Evolutionary conservation across 2,329 filamentous ascomycete species (phyloP).

Genomic region (Sporothrix pseudoabietina): DNA sequence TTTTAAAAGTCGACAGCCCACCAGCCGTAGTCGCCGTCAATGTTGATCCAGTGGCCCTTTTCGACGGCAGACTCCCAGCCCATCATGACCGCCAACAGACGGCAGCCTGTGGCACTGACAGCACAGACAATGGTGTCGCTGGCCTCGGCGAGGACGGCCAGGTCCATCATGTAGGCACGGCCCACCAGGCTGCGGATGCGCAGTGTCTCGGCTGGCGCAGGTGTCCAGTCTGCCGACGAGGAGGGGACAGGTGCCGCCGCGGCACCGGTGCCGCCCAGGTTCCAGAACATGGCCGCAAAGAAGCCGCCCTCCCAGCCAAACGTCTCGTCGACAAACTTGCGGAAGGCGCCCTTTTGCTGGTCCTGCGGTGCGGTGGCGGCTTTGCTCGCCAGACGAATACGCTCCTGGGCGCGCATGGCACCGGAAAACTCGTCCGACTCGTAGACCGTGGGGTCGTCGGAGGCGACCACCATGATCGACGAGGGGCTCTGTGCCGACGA

Average conservation of each 20-base stretch:
- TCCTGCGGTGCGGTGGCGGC: slow-evolving; percentile 40
- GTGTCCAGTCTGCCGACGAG: not conserved
- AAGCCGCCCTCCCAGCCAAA: slow-evolving; percentile 90
- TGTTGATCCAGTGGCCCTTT: slow-evolving; percentile 69
- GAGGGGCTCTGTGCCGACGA: not conserved
- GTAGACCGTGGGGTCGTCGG: slow-evolving; percentile 79
- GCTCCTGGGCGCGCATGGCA: slow-evolving; percentile 67
- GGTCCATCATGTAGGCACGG: slow-evolving; percentile 78
- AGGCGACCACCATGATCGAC: slow-evolving; percentile 66
- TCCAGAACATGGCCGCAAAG: slow-evolving; percentile 80
- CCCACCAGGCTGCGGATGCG: slow-evolving; percentile 72
- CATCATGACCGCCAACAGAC: slow-evolving; percentile 81
- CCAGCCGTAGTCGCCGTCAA: slow-evolving; percentile 73
- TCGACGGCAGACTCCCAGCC: slow-evolving; percentile 73
- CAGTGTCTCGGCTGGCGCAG: slow-evolving; percentile 56
- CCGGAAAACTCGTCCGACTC: slow-evolving; percentile 62
- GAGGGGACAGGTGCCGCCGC: slow-evolving; percentile 38
- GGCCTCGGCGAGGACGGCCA: slow-evolving; percentile 69
- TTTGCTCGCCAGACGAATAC: slow-evolving; percentile 74
- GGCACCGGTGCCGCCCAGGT: slow-evolving; percentile 59
- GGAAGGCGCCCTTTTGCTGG: slow-evolving; percentile 47
- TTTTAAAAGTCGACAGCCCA: slow-evolving; percentile 30
- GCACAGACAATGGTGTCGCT: slow-evolving; percentile 75
- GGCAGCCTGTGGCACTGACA: slow-evolving; percentile 71
- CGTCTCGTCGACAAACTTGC: slow-evolving; percentile 71